phyloP scores from a whole-genome alignment of 768 basidiomycete genomes.

The Auriscalpium vulgare region DNA sequence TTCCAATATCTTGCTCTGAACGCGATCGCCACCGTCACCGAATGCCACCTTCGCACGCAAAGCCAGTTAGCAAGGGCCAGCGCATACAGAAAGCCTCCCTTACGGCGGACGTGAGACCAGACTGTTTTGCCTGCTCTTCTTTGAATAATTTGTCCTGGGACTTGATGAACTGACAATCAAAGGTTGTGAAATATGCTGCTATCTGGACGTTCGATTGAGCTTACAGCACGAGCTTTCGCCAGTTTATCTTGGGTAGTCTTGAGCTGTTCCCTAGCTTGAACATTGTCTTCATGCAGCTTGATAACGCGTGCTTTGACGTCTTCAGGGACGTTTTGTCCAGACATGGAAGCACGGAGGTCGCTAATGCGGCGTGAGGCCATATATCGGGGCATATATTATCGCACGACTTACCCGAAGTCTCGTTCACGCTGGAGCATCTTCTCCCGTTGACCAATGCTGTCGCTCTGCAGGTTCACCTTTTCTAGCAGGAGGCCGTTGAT shows the following conservation, averaged over 20 bases:
- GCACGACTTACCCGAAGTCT: conserved; percentile 60
- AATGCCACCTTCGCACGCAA: conserved; percentile 52
- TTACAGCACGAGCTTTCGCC: conserved; percentile 66
- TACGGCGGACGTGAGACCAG: conserved; percentile 37
- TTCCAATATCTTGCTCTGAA: conserved; percentile 57
- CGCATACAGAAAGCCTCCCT: conserved; percentile 12
- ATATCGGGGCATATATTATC: background rate
- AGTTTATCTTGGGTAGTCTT: conserved; percentile 74
- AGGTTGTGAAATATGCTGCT: background rate
- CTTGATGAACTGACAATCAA: conserved; percentile 69
- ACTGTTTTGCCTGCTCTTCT: conserved; percentile 62
- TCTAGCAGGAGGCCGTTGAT: conserved; percentile 80
- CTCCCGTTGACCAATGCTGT: conserved; percentile 86
- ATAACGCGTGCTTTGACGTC: conserved; percentile 73
- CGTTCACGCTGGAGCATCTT: conserved; percentile 80
- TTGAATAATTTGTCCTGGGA: conserved; percentile 85
- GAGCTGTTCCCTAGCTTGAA: conserved; percentile 58
- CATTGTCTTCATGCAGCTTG: conserved; percentile 70
- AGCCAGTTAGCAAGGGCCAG: background rate
- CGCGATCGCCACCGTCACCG: conserved; percentile 48
- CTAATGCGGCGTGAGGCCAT: conserved; percentile 27
- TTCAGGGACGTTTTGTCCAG: conserved; percentile 74
- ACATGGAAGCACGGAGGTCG: conserved; percentile 67
- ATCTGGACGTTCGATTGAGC: conserved; percentile 5
- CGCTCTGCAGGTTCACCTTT: conserved; percentile 85